Conservation (phyloP, 768 basidiomycete species). For the Peribolospora kevripleyi region DNA sequence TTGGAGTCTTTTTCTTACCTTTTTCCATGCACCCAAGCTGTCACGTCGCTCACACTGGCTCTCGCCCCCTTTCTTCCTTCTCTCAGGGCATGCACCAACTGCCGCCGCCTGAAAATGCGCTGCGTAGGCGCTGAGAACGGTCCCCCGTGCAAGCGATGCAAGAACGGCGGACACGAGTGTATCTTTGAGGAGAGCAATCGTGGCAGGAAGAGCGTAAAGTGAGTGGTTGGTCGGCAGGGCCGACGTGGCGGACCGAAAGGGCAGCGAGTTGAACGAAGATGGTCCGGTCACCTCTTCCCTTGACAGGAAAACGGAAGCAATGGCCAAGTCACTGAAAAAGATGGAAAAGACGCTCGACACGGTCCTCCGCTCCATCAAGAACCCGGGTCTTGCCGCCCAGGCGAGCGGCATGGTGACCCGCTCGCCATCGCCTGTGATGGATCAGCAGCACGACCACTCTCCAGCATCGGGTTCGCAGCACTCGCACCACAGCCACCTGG, state of each 20-base stretch:
- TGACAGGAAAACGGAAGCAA: conserved; percentile 10
- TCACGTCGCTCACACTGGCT: no score
- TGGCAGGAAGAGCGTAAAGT: conserved; percentile 55
- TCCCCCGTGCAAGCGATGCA: conserved; percentile 71
- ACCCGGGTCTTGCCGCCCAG: conserved; percentile 33
- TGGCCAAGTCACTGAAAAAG: conserved; percentile 40
- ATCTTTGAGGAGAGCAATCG: conserved; percentile 92
- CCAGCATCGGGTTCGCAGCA: conserved; percentile 28
- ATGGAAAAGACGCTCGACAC: conserved; percentile 87
- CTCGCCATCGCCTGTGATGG: conserved; percentile 39
- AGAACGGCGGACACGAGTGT: conserved; percentile 38
- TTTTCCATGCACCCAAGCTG: no score
- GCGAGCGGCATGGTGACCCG: conserved; percentile 57
- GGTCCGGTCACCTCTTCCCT: no score
- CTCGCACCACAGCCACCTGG: conserved; percentile 45
- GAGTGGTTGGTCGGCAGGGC: conserved; percentile 11
- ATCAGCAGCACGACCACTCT: conserved; percentile 35
- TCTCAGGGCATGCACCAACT: no score
- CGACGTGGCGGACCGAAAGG: no score
- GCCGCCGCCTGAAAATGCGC: conserved; percentile 9
- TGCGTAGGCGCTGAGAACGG: conserved; percentile 41
- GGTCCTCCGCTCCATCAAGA: conserved; percentile 65
- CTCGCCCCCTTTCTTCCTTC: no score
- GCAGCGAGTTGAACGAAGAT: no score
- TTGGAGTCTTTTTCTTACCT: no score